Evolutionary conservation across 1,139 yeast species (phyloP).

Genomic region (Magnusiomyces magnusii): DNA sequence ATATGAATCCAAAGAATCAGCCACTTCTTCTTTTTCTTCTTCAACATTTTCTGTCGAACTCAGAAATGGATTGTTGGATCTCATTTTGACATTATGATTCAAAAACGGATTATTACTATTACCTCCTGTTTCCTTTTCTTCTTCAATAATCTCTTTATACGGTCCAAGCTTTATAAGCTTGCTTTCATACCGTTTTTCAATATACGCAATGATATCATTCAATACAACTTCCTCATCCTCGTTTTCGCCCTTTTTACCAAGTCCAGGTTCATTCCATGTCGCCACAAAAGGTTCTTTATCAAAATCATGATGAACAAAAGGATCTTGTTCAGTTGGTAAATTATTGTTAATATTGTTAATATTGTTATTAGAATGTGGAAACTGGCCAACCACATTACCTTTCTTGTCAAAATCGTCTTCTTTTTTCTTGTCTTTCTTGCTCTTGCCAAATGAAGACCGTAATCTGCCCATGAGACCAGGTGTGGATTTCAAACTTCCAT

Average conservation of each 20-base stretch:
- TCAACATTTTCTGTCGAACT: neutral
- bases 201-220: neutral
- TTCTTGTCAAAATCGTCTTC: neutral
- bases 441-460: slow-evolving; percentile 29
- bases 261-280: neutral
- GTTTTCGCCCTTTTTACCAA: neutral
- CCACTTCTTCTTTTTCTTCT: neutral
- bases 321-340: neutral
- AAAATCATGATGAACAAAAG: neutral
- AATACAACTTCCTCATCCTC: slow-evolving; percentile 7
- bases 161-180: neutral
- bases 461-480: slow-evolving; percentile 30
- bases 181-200: neutral
- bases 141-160: neutral
- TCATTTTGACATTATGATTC: neutral
- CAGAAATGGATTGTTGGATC: slow-evolving; percentile 3
- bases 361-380: neutral
- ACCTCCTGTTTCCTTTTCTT: neutral
- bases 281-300: neutral
- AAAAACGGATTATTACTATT: neutral
- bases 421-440: slow-evolving; percentile 21
- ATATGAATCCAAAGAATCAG: slow-evolving; percentile 1
- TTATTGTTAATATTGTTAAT: neutral
- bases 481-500: neutral
- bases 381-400: neutral